Percentiles rank a stretch among this genome's conserved stretches.
Evolutionary conservation across 1,284 basidiomycete species (phyloP).

Genomic region (Calocybe gambosa): DNA sequence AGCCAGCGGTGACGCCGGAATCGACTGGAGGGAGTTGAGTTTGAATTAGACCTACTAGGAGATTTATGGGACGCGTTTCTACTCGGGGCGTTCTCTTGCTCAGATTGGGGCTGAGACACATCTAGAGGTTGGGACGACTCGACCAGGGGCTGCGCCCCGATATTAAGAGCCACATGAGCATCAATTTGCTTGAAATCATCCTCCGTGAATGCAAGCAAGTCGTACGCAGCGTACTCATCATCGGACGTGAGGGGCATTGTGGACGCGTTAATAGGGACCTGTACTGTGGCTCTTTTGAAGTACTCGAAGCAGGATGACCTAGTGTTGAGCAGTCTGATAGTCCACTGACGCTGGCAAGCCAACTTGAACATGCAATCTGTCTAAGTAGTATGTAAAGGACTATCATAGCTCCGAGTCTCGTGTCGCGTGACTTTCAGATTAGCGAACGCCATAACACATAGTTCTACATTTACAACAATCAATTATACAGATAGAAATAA

Average conservation of each 20-base stretch:
- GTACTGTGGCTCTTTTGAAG: too few relatives aligned
- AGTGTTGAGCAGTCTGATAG: background rate
- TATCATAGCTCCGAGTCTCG: too few relatives aligned
- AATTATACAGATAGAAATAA: background rate
- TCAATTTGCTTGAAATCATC: slow-evolving; percentile 54
- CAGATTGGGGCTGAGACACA: background rate
- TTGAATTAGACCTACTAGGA: background rate
- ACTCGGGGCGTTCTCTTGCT: background rate
- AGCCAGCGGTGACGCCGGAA: slow-evolving; percentile 36
- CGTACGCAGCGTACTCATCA: slow-evolving; percentile 40
- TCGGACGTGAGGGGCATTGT: slow-evolving; percentile 21
- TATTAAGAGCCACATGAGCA: slow-evolving; percentile 16
- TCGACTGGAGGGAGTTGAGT: slow-evolving; percentile 26
- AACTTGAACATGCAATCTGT: background rate
- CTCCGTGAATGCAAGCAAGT: slow-evolving; percentile 52
- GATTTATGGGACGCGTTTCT: background rate
- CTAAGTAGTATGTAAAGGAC: too few relatives aligned
- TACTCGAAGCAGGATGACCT: background rate
- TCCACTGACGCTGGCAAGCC: background rate
- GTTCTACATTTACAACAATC: too few relatives aligned
- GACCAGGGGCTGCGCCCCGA: slow-evolving; percentile 16
- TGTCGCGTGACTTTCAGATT: too few relatives aligned
- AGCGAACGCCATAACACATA: too few relatives aligned
- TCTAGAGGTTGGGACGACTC: slow-evolving; percentile 4
- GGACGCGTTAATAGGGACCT: too few relatives aligned